phyloP scores from a whole-genome alignment of 805 yeast species.

The Metschnikowia continentalis region DNA sequence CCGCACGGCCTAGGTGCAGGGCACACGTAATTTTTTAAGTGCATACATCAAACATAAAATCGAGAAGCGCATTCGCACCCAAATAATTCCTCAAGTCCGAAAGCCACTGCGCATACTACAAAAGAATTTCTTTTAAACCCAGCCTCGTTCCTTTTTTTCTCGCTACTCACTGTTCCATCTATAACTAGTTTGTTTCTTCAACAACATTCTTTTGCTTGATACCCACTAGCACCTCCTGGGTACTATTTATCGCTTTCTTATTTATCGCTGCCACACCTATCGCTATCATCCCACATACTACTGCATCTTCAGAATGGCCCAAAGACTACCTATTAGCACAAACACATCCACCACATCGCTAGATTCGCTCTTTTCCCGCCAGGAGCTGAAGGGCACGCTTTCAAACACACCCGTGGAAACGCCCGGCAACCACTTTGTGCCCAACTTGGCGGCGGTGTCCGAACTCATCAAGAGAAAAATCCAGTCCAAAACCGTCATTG shows the following conservation, averaged over 20 bases:
- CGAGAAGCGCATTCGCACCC: constrained; percentile 4
- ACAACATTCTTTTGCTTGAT: neutral
- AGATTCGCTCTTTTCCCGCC: constrained; percentile 25
- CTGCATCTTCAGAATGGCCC: neutral
- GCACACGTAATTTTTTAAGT: constrained; percentile 1
- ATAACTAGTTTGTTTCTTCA: neutral
- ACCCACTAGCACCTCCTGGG: neutral
- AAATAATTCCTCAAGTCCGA: constrained; percentile 2
- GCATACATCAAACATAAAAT: constrained; percentile 3
- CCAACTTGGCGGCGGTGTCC: constrained; percentile 11
- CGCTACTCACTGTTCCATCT: neutral
- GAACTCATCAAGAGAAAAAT: constrained; percentile 14
- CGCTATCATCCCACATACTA: neutral
- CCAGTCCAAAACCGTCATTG: constrained; percentile 21
- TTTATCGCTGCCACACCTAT: neutral
- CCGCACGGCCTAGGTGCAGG: neutral
- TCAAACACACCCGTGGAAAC: constrained; percentile 17
- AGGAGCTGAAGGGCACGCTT: constrained; percentile 15
- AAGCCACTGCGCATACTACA: neutral
- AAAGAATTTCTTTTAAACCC: neutral
- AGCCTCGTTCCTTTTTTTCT: neutral
- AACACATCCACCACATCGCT: constrained; percentile 24
- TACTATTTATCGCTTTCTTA: neutral
- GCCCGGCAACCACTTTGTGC: constrained; percentile 3
- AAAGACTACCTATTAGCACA: constrained; percentile 12